Base-by-base conservation (phyloP, 176 grass and related monocot genomes). In the Zea mays region DNA sequence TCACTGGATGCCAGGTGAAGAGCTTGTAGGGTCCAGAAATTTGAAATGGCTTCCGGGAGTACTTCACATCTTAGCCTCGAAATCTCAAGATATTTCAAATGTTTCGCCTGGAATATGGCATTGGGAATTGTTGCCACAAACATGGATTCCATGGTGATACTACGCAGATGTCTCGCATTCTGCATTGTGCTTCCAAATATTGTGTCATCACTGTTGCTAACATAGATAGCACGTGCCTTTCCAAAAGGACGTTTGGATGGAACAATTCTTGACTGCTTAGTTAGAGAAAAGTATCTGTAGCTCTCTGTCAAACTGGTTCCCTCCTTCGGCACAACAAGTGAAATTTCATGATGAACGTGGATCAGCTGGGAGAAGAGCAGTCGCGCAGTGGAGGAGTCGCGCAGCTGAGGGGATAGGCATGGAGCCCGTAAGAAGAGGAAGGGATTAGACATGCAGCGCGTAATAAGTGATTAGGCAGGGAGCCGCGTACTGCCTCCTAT, bases 41-140 rank as follows among this genome's bases (percentile, higher is more conserved):
- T 11, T 13, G 47, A 49, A 13, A 49, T 62, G 39, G 75, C 11
- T 0, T 36, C 59, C 4, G 75, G 75, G 16, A 78, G 39, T 27
- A 6, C 34, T 46, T 66, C 33, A 49, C 47, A 49, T 0, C 4
- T 2, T 7, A 62, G 0, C 6, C 34, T 16, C 17, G 75, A 51
- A 2, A 78, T 59, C 4, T 1, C 2, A 78, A 78, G 59, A 58
- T 78, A 78, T 4, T 19, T 59, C 57, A 78, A 8, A 35, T 41
- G 51, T 27, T 9, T 59, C 27, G 51, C 6, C 20, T 68, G 10
- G 37, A 16, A 6, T 33, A 56, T 57, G 37, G 46, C 0, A 9
- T 10, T 8, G 16, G 76, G 33, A 38, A 68, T 3, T 36, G 5
- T 7, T 1, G 10, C 10, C 33, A 12, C 6, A 19, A 3, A 2